Conservation (phyloP, 176 grass and related monocot species). For the Oryza coarctata region DNA sequence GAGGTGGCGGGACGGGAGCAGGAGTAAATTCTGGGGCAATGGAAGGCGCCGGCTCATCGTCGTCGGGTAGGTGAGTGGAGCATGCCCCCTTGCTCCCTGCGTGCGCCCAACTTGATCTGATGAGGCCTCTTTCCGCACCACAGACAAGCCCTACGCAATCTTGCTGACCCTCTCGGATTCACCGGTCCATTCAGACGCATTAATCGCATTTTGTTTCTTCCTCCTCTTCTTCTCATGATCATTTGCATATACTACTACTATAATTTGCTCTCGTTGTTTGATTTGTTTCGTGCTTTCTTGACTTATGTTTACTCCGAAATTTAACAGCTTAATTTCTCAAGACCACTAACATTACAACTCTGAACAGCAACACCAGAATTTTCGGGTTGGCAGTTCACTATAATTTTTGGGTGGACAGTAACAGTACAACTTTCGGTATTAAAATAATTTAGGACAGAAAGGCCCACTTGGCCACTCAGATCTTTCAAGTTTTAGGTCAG, state of each 20-base stretch:
- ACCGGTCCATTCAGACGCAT: not conserved
- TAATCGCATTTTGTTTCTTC: not conserved
- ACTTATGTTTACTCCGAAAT: too few species aligned
- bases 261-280: too few species aligned
- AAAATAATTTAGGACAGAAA: too few species aligned
- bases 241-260: too few species aligned
- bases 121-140: not conserved
- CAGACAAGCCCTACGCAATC: constrained; percentile 25
- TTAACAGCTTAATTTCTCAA: not conserved
- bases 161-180: not conserved
- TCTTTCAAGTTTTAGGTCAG: too few species aligned
- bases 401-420: too few species aligned
- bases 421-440: too few species aligned
- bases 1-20: too few species aligned
- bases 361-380: too few species aligned
- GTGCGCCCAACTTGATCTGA: not conserved
- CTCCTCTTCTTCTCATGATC: not conserved
- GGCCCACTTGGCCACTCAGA: too few species aligned
- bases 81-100: constrained; percentile 14
- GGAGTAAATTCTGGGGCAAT: constrained; percentile 4
- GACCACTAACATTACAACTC: too few species aligned
- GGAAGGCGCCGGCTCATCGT: not conserved
- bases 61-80: constrained; percentile 9
- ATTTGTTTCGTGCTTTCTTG: not conserved
- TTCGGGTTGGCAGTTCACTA: too few species aligned